phyloP scores from a whole-genome alignment of 441 rosid species.

The Adansonia madagascariensis region DNA sequence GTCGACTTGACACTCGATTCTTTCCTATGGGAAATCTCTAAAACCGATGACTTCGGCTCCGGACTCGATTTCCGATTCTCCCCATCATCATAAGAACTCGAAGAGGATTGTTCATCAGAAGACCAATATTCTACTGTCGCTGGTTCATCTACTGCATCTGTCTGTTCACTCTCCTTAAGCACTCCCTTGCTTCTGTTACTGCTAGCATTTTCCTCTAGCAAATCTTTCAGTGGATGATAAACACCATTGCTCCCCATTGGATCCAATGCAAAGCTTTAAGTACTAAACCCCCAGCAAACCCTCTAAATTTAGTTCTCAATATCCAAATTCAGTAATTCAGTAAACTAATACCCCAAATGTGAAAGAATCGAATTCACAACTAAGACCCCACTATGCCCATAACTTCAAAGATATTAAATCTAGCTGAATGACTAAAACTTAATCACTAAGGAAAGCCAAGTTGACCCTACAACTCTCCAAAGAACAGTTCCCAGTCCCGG shows the following conservation, averaged over 20 bases:
- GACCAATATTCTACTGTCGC: slow-evolving; percentile 30
- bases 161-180: slow-evolving; percentile 28
- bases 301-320: slow-evolving; percentile 18
- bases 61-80: slow-evolving; percentile 39
- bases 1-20: slow-evolving; percentile 34
- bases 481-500: slow-evolving; percentile 20
- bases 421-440: slow-evolving; percentile 16
- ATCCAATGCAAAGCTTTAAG: slow-evolving; percentile 32
- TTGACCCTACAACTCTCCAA: slow-evolving; percentile 26
- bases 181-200: slow-evolving; percentile 38
- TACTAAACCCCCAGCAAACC: slow-evolving; percentile 26
- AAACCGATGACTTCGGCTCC: slow-evolving; percentile 37
- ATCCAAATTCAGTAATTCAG: slow-evolving; percentile 18
- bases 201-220: slow-evolving; percentile 36
- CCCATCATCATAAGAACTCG: slow-evolving; percentile 18
- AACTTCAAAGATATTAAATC: slow-evolving; percentile 18
- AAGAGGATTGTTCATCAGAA: slow-evolving; percentile 36
- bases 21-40: slow-evolving; percentile 36
- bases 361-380: slow-evolving; percentile 14
- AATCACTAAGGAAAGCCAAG: slow-evolving; percentile 21
- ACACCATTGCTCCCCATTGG: slow-evolving; percentile 58
- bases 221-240: slow-evolving; percentile 46
- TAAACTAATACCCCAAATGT: slow-evolving; percentile 13
- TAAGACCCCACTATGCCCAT: slow-evolving; percentile 17
- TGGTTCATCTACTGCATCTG: slow-evolving; percentile 33